These are phyloP conservation scores for Cystobasidiopsis lactophilus DNA, from an alignment of 768 basidiomycete genomes.

Conservation along the genomic window DNA sequence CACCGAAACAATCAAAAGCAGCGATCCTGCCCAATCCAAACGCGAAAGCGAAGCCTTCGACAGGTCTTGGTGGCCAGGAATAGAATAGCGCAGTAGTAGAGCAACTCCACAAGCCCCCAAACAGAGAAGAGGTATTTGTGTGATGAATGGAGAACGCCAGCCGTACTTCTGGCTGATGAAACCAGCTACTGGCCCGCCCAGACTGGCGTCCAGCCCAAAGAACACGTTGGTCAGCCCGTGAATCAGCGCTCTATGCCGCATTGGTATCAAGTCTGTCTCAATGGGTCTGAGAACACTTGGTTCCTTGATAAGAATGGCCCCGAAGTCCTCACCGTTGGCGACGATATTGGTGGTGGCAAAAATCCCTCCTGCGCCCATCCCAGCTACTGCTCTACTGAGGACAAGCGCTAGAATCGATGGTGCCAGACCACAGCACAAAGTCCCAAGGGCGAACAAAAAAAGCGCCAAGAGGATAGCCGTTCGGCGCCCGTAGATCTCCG, in stretches of 20 bases:
- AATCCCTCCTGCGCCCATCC: conserved; percentile 48
- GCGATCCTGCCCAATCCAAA: conserved; percentile 63
- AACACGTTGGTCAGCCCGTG: conserved; percentile 48
- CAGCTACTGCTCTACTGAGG: conserved; percentile 58
- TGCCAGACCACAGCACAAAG: conserved; percentile 63
- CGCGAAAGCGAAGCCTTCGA: conserved; percentile 25
- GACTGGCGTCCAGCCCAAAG: conserved; percentile 15
- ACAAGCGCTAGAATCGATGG: conserved; percentile 67
- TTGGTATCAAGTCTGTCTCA: not conserved
- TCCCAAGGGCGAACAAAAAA: conserved; percentile 65
- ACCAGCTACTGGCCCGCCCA: not conserved
- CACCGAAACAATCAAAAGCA: conserved; percentile 42
- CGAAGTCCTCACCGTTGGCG: conserved; percentile 64
- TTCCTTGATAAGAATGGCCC: conserved; percentile 79
- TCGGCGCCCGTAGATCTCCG: conserved; percentile 35
- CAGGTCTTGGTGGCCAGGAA: conserved; percentile 29
- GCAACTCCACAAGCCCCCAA: conserved; percentile 48
- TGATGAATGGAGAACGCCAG: conserved; percentile 35
- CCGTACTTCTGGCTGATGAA: conserved; percentile 36
- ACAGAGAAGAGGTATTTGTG: conserved; percentile 51
- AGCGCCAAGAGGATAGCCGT: conserved; percentile 69
- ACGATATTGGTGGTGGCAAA: conserved; percentile 31
- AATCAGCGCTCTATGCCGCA: not conserved
- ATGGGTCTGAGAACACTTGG: conserved; percentile 28
- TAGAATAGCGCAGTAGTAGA: conserved; percentile 51